A percentile compares a stretch with the other conserved stretches of the same genome.
Evolutionary conservation across 208 protist genomes (phyloP).

Genomic region (Leishmania turanica): DNA sequence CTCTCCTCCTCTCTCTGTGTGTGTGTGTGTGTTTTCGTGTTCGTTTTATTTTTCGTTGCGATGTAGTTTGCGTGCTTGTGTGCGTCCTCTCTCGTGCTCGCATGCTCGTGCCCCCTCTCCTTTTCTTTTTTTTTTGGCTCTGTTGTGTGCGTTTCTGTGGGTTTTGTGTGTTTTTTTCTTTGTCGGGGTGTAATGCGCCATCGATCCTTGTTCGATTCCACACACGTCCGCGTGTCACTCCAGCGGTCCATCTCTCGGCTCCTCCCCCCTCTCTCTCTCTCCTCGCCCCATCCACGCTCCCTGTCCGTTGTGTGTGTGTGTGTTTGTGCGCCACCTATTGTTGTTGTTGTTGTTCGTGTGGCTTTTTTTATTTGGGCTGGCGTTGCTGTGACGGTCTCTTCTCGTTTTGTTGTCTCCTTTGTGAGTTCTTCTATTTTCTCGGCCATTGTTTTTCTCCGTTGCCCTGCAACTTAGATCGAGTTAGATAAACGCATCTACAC

Average conservation of each 20-base stretch:
- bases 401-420: not conserved
- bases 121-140: too few relatives aligned
- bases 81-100: not conserved
- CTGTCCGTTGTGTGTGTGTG: not conserved
- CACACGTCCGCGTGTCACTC: not conserved
- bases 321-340: not conserved
- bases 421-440: not conserved
- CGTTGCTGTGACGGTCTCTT: too few relatives aligned
- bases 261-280: not conserved
- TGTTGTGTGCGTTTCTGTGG: not conserved
- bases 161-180: too few relatives aligned
- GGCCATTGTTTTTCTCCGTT: not conserved
- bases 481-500: not conserved
- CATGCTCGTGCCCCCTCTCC: too few relatives aligned
- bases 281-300: not conserved
- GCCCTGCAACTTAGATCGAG: not conserved
- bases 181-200: not conserved
- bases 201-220: not conserved
- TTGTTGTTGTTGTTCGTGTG: not conserved
- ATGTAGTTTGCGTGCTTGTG: not conserved
- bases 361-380: too few relatives aligned
- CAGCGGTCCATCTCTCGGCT: not conserved
- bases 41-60: not conserved
- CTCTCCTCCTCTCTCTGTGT: too few relatives aligned
- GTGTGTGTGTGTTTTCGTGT: not conserved